Evolutionary conservation across 768 basidiomycete species (phyloP), one percentile per base, ranked within the genome.

Genomic region (Coprinopsis strossmayeri): DNA sequence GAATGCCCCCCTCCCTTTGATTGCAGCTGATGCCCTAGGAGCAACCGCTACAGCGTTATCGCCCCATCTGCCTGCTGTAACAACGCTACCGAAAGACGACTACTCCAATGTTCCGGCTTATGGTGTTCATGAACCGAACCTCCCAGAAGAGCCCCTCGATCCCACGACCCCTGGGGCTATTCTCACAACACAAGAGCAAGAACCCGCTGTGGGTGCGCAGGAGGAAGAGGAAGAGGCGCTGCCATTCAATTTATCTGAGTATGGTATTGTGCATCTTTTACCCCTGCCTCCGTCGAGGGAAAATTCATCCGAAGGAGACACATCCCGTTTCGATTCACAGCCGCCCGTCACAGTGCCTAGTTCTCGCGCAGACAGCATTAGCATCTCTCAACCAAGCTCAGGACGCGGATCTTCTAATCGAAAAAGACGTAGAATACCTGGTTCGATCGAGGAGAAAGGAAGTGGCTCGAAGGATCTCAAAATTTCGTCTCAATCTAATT

Each of bases 181-280:
- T 32, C 45, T 27, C 34, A 44, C 18, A 34, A 45, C n/a, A 24
- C 15, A 46, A 48, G 57, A 15, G 48, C 60, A 9, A 11, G 21
- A 42, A 17, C 51, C 50, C 13, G 49, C 48, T n/a, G 55, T 26
- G 39, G 55, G 9, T 54, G 48, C 3, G 26, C 35, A 21, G 17
- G 48, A 3, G 49, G 45, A 18, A 18, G 7, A 10, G 13, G 27
- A 32, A 49, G 25, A 25, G 10, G 5, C 10, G 25, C 45, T 63
- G 15, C 64, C 68, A 2, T 68, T 69, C 54, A 73, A 72, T 50
- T 64, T 63, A 11, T 71, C 70, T 12, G 66, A 70, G 51, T 64
- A 61, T 47, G 71, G 69, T 13, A 51, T 73, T 35, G 70, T 74
- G 11, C 72, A 71, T 60, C 59, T 74, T 2, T 65, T 68, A 2